These are phyloP conservation scores for Malus orientalis DNA, from an alignment of 306 rosid species.

Conservation along the genomic window DNA sequence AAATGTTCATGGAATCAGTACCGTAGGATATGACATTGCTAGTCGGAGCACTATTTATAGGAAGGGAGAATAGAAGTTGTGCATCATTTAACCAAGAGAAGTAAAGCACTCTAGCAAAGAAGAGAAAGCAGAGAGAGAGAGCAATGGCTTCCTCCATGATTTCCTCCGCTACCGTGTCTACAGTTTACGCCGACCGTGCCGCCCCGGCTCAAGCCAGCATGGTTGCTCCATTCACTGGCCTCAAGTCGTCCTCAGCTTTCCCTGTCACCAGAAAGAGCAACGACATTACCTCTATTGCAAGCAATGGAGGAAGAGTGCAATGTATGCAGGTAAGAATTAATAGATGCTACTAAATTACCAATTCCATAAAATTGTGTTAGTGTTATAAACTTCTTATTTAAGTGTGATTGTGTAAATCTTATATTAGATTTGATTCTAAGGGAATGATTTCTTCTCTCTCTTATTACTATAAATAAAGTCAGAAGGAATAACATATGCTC, in stretches of 20 bases:
- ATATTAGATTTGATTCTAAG: too few species aligned
- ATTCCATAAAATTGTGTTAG: not conserved
- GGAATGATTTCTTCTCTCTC: too few species aligned
- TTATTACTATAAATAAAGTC: too few species aligned
- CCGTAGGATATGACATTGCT: not conserved
- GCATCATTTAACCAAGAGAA: not conserved
- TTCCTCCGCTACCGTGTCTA: constrained; percentile 41
- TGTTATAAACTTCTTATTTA: too few species aligned
- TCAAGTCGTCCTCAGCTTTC: constrained; percentile 45
- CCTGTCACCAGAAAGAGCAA: constrained; percentile 40
- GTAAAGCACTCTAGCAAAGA: not conserved
- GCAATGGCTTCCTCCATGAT: constrained; percentile 59
- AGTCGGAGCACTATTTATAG: constrained; percentile 2
- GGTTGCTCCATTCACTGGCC: constrained; percentile 60
- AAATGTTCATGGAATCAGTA: not conserved
- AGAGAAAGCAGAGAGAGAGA: not conserved
- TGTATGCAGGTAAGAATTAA: constrained; percentile 48
- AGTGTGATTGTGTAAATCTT: too few species aligned
- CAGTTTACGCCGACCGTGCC: constrained; percentile 22
- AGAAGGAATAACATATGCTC: rapidly evolving
- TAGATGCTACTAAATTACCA: not conserved
- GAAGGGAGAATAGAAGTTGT: not conserved
- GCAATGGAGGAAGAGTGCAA: constrained; percentile 61
- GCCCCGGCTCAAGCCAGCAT: constrained; percentile 42
- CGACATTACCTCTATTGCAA: constrained; percentile 55